Percentiles rank a stretch among this genome's conserved stretches.
Conservation (phyloP, 2,329 filamentous ascomycete species). For the Ascochyta viciae-villosae region DNA sequence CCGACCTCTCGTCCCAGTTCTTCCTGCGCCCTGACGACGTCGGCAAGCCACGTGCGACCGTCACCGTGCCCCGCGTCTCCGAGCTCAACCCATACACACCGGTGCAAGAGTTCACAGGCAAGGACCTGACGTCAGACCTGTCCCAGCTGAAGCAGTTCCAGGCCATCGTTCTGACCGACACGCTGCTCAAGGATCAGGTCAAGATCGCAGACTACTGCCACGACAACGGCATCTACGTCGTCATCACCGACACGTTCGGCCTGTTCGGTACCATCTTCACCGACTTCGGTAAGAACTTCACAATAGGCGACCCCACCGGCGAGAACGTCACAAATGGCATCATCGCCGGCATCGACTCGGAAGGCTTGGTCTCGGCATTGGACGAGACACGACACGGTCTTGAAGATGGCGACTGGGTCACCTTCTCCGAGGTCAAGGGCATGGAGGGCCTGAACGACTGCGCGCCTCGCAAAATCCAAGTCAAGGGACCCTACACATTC, state of each 20-base stretch:
- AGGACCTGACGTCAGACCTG: conserved; percentile 76
- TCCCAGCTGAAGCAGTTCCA: conserved; percentile 89
- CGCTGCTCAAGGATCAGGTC: conserved; percentile 80
- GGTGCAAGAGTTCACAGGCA: conserved; percentile 72
- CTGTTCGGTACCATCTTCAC: conserved; percentile 96
- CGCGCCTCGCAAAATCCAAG: conserved; percentile 86
- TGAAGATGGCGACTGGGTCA: conserved; percentile 95
- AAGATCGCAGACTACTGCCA: conserved; percentile 92
- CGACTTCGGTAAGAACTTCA: conserved; percentile 95
- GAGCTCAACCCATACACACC: conserved; percentile 98
- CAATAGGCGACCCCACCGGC: conserved; percentile 85
- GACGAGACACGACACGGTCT: conserved; percentile 95
- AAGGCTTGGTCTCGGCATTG: conserved; percentile 88
- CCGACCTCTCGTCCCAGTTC: conserved; percentile 96
- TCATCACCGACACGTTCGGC: conserved; percentile 88
- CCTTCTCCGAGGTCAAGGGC: conserved; percentile 90
- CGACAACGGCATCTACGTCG: conserved; percentile 87
- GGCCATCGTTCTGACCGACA: conserved; percentile 88
- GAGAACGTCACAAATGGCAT: conserved; percentile 89
- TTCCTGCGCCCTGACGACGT: conserved; percentile 89
- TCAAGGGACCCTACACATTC: conserved; percentile 96
- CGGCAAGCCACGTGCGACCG: conserved; percentile 86
- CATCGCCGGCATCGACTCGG: conserved; percentile 85
- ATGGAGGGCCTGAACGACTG: conserved; percentile 87
- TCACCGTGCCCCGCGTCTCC: conserved; percentile 86